These are phyloP conservation scores for Clitocybe nebularis DNA, from an alignment of 1,284 basidiomycete species.

Conservation along the genomic window DNA sequence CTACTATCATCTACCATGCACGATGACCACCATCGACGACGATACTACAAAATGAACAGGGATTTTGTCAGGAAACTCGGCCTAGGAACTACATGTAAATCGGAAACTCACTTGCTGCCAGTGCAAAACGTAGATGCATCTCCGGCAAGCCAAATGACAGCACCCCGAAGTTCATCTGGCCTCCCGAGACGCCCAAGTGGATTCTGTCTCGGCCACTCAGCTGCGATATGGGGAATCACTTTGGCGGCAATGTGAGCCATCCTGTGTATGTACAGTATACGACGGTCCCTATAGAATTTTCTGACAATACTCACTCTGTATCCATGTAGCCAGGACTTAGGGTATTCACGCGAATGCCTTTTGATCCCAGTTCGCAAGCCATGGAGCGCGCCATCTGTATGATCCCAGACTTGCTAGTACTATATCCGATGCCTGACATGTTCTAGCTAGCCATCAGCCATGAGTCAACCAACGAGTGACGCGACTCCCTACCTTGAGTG, in stretches of 20 bases:
- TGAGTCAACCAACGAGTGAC: too few relatives aligned
- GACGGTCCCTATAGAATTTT: background rate
- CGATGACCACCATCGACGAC: constrained; percentile 27
- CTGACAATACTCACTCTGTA: constrained; percentile 46
- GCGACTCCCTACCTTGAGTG: constrained; percentile 67
- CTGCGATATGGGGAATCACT: constrained; percentile 53
- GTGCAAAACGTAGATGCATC: constrained; percentile 68
- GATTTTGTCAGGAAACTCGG: background rate
- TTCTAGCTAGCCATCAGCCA: constrained; percentile 35
- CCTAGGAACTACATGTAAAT: constrained; percentile 1
- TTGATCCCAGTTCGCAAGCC: constrained; percentile 73
- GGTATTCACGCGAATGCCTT: constrained; percentile 68
- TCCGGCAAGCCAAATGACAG: constrained; percentile 68
- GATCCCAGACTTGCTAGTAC: constrained; percentile 75
- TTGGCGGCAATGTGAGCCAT: constrained; percentile 76
- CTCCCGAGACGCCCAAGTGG: constrained; percentile 68
- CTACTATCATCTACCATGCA: constrained; percentile 28
- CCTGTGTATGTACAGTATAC: constrained; percentile 32
- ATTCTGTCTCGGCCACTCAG: constrained; percentile 63
- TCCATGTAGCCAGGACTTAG: constrained; percentile 71
- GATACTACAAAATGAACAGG: constrained; percentile 15
- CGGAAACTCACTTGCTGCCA: constrained; percentile 61
- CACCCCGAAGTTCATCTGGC: constrained; percentile 70
- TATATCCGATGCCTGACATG: constrained; percentile 71
- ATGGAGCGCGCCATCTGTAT: constrained; percentile 76